These are phyloP conservation scores for Phytopythium montanum DNA, from an alignment of 352 stramenopile species.

Conservation along the genomic window DNA sequence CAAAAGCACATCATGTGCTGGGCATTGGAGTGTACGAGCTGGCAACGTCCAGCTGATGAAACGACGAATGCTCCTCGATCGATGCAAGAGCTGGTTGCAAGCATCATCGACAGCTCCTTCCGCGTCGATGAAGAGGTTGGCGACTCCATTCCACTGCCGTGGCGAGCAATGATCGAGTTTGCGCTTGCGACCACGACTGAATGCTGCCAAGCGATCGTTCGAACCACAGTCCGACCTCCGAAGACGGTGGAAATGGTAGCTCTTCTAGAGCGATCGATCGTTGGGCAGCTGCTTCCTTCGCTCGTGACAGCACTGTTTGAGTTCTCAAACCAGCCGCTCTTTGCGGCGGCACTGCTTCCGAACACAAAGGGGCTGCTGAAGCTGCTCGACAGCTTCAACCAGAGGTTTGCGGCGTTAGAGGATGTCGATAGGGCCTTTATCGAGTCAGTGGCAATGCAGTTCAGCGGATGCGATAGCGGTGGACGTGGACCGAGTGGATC, in stretches of 20 bases:
- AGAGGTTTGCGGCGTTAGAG: slow-evolving; percentile 8
- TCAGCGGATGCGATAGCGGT: background rate
- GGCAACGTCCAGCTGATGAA: slow-evolving; percentile 3
- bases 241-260: background rate
- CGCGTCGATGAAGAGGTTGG: slow-evolving; percentile 25
- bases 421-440: slow-evolving; percentile 26
- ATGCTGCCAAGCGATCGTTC: slow-evolving; percentile 28
- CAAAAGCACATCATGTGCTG: slow-evolving; percentile 74
- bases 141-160: slow-evolving; percentile 24
- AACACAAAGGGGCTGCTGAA: slow-evolving; percentile 37
- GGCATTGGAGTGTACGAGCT: slow-evolving; percentile 30
- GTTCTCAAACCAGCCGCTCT: slow-evolving; percentile 52
- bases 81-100: slow-evolving; percentile 10
- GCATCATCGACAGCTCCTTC: slow-evolving; percentile 33
- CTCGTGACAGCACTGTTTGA: slow-evolving; percentile 52
- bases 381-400: slow-evolving; percentile 50
- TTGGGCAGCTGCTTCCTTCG: slow-evolving; percentile 51
- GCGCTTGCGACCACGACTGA: slow-evolving; percentile 17
- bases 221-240: slow-evolving; percentile 2
- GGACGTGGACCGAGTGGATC: slow-evolving; percentile 8
- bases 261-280: slow-evolving; percentile 35
- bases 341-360: slow-evolving; percentile 45
- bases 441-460: slow-evolving; percentile 8
- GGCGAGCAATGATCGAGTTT: slow-evolving; percentile 53
- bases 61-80: background rate